Base-by-base conservation (phyloP, 2,329 filamentous ascomycete species). In the Fusarium newnesense region DNA sequence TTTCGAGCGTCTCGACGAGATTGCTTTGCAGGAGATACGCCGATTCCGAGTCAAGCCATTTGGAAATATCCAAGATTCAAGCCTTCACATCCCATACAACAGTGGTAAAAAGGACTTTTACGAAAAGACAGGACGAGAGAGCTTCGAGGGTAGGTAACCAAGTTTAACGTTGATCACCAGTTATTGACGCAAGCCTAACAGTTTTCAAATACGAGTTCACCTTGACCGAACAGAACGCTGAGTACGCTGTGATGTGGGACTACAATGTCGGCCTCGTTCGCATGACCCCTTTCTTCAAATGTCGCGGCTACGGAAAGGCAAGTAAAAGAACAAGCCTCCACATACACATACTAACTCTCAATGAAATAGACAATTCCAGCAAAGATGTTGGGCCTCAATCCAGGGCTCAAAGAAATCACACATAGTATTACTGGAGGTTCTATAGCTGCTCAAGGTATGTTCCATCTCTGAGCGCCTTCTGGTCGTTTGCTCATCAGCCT, bases 261-360 rank as follows among this genome's bases (percentile, higher is more conserved):
- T 98, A 98, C 84, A 96, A 97, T 77, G 90, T 96, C 70, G 96
- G 96, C 13, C 91, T 98, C 36, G 95, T 98, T 70, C 92, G 96
- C 70, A 97, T 97, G 82, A 98, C 95, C 5, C 93, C 95, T 34
- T 94, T 98, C 80, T 98, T 98, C 88, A 97, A 97, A 81, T 95
- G 93, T 74, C 92, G 92, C 80, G 91, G 92, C 72, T 96, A 96
- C 79, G 89, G 92, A 73, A 99, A 99, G 90, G 96, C 95, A 80
- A 79, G 70, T 60, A 77, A 30, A 56, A 30, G 39, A 16, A 30
- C 62, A 53, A 26, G n/a, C 40, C 13, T 28, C 32, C 7, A 40
- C 19, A 26, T 10, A 21, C 37, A 59, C 56, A 46, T n/a, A 46
- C 73, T 77, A 49, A 78, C 62, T 42, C 10, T 11, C 50, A 12